Percentiles rank a stretch among this genome's conserved stretches.
Evolutionary conservation across 495 filamentous ascomycete genomes (phyloP).

Genomic region (Hyaloscypha bicolor): DNA sequence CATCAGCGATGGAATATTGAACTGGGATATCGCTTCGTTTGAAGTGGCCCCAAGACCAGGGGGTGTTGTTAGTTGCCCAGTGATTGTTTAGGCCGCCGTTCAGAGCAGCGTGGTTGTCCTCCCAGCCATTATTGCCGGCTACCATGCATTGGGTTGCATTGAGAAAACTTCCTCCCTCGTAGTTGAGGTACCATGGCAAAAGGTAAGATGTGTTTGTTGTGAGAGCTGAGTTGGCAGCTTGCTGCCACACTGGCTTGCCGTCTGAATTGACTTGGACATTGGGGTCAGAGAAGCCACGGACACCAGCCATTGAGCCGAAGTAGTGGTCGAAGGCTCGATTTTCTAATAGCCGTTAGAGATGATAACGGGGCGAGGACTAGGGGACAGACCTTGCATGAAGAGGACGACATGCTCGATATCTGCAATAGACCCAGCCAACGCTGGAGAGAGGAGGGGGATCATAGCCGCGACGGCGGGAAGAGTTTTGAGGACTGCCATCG

Average conservation of each 20-base stretch:
- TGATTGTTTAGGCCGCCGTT: slow-evolving; percentile 53
- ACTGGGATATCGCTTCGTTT: slow-evolving; percentile 52
- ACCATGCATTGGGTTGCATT: slow-evolving; percentile 58
- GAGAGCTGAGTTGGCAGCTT: too few relatives aligned
- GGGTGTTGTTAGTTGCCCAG: slow-evolving; percentile 56
- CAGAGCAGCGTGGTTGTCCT: slow-evolving; percentile 51
- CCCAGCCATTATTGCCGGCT: slow-evolving; percentile 53
- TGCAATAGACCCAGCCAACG: slow-evolving; percentile 43
- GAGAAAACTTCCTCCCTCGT: slow-evolving; percentile 46
- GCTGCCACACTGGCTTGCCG: too few relatives aligned
- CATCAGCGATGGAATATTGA: slow-evolving; percentile 57
- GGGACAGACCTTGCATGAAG: slow-evolving; percentile 66
- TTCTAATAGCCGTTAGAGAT: too few relatives aligned
- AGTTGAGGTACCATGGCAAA: slow-evolving; percentile 57
- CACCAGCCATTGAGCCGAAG: slow-evolving; percentile 58
- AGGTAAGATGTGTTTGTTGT: too few relatives aligned
- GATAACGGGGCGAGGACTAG: too few relatives aligned
- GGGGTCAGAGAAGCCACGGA: slow-evolving; percentile 58
- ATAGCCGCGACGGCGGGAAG: too few relatives aligned
- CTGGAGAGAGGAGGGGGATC: too few relatives aligned
- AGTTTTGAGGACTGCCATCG: too few relatives aligned
- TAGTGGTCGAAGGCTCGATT: slow-evolving; percentile 44
- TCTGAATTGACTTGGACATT: slow-evolving; percentile 57
- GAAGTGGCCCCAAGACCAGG: slow-evolving; percentile 55
- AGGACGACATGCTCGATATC: slow-evolving; percentile 61